phyloP scores from a whole-genome alignment of 2,329 filamentous ascomycete genomes.

The Claviceps fusiformis region DNA sequence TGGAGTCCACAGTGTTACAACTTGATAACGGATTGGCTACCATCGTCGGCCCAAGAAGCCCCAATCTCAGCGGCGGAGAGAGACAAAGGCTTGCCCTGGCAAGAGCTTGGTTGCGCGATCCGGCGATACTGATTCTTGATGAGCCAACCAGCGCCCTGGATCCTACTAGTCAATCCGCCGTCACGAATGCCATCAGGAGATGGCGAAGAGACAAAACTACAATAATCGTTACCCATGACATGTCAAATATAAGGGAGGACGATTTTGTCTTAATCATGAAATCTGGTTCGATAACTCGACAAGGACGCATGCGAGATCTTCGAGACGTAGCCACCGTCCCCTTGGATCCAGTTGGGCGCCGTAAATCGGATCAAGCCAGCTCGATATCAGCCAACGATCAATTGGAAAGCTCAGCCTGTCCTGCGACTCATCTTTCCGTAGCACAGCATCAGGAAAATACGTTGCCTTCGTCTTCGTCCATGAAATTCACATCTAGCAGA shows the following conservation, averaged over 20 bases:
- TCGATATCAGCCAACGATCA: neutral
- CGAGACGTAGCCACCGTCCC: neutral
- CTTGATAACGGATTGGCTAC: conserved; percentile 64
- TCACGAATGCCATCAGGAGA: conserved; percentile 61
- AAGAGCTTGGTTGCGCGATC: conserved; percentile 61
- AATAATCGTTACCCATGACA: conserved; percentile 85
- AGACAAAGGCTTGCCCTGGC: conserved; percentile 71
- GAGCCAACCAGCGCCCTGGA: conserved; percentile 83
- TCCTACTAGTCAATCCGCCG: conserved; percentile 47
- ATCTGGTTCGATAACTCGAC: conserved; percentile 50
- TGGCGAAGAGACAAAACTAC: conserved; percentile 79
- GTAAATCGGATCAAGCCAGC: neutral
- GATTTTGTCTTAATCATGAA: conserved; percentile 78
- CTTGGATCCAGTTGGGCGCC: neutral
- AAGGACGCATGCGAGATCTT: conserved; percentile 31
- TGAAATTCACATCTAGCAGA: neutral
- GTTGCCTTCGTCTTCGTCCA: neutral
- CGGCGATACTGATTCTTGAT: conserved; percentile 72
- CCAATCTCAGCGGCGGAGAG: conserved; percentile 70
- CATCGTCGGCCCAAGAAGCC: conserved; percentile 53
- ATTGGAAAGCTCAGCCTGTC: too few relatives aligned
- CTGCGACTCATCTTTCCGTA: neutral
- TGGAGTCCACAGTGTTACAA: conserved; percentile 51
- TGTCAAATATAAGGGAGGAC: conserved; percentile 55
- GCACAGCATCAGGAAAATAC: neutral